Evolutionary conservation across 352 stramenopile species (phyloP).

Genomic region (Phytophthora sojae): DNA sequence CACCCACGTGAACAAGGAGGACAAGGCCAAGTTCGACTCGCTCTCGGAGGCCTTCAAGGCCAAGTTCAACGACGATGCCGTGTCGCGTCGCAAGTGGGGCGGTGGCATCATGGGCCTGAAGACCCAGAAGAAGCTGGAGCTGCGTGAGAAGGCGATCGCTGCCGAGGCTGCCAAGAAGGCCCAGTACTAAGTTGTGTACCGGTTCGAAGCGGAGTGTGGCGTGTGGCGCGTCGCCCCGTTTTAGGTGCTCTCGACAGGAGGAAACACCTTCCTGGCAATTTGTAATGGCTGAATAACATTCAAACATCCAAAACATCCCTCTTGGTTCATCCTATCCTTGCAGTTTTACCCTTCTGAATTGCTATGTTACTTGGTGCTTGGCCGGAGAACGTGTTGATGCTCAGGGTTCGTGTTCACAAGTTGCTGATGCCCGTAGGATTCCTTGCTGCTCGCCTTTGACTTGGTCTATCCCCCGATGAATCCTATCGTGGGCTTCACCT

Average conservation of each 20-base stretch:
- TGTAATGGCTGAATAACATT: slow-evolving; percentile 58
- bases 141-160: slow-evolving; percentile 97
- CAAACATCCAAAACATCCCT: slow-evolving; percentile 18
- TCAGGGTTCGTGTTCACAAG: neutral
- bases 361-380: no score
- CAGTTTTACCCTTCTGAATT: no score
- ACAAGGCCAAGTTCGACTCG: slow-evolving; percentile 97
- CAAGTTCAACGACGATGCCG: slow-evolving; percentile 98
- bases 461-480: slow-evolving; percentile 11
- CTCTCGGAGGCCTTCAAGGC: slow-evolving; percentile 93
- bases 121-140: slow-evolving; percentile 99
- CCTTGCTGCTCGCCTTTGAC: neutral
- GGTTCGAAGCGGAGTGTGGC: slow-evolving; percentile 14
- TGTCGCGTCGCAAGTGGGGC: slow-evolving; percentile 96
- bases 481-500: slow-evolving; percentile 10
- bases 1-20: slow-evolving; percentile 98
- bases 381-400: no score
- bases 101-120: slow-evolving; percentile 99
- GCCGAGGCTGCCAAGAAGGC: slow-evolving; percentile 99
- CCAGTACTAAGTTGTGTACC: slow-evolving; percentile 86
- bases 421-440: neutral
- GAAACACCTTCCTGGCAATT: slow-evolving; percentile 21
- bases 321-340: no score
- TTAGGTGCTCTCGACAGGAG: slow-evolving; percentile 41
- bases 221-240: slow-evolving; percentile 18